Percentiles rank a stretch among this genome's conserved stretches.
These are phyloP conservation scores for Didymella sp. DNA, from an alignment of 2,329 filamentous ascomycete species.

Conservation along the genomic window DNA sequence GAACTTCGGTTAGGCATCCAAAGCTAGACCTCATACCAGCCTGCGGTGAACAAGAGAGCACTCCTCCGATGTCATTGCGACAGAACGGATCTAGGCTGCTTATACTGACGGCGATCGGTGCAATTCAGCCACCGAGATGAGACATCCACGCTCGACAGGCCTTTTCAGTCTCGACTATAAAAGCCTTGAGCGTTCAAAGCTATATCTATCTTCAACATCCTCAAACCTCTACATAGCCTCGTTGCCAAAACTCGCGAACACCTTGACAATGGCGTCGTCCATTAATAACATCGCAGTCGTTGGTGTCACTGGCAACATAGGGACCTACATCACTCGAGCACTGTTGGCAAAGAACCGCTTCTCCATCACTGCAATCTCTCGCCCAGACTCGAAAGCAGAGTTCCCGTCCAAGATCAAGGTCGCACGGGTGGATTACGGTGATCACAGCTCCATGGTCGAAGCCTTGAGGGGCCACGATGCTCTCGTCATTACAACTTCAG, in stretches of 20 bases:
- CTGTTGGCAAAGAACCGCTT: constrained; percentile 56
- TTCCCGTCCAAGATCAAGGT: constrained; percentile 53
- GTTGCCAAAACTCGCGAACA: background rate
- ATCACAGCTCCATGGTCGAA: constrained; percentile 49
- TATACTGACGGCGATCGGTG: background rate
- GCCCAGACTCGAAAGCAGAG: constrained; percentile 52
- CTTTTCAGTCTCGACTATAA: background rate
- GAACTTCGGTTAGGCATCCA: background rate
- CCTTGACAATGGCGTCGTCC: background rate
- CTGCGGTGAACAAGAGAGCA: background rate
- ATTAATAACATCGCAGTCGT: constrained; percentile 51
- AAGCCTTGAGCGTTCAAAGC: background rate
- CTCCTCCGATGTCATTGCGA: background rate
- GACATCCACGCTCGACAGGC: background rate
- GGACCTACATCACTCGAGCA: constrained; percentile 38
- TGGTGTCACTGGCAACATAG: constrained; percentile 41
- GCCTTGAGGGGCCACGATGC: constrained; percentile 49
- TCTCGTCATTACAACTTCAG: constrained; percentile 50
- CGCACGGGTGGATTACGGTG: constrained; percentile 58
- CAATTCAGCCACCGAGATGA: background rate
- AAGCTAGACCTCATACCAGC: background rate
- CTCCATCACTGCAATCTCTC: constrained; percentile 59
- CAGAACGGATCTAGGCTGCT: background rate
- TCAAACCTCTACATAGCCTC: background rate
- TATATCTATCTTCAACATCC: background rate